Percentiles rank a stretch among this genome's conserved stretches.
phyloP scores from a whole-genome alignment of 2,329 filamentous ascomycete genomes.

The Cordyceps tenuipes region DNA sequence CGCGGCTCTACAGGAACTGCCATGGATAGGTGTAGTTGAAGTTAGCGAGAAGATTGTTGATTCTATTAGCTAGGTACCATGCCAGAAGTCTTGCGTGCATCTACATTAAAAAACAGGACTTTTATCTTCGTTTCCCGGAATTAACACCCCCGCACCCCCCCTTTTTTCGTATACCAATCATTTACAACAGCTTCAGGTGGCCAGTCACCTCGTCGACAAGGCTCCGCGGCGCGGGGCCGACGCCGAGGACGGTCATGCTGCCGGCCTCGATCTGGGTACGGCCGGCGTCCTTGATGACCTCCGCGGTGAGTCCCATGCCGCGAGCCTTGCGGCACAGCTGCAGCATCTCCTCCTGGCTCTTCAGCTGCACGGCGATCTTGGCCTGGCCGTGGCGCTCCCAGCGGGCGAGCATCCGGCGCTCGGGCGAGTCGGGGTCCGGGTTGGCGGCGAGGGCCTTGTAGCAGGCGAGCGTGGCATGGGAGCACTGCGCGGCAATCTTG shows the following conservation, averaged over 20 bases:
- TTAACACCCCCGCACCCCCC: background rate
- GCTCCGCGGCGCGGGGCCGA: conserved; percentile 74
- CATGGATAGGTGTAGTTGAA: no score
- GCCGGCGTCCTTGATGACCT: conserved; percentile 91
- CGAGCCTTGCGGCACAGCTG: conserved; percentile 67
- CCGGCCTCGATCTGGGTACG: conserved; percentile 93
- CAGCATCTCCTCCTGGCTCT: conserved; percentile 76
- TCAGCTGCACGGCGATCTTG: conserved; percentile 87
- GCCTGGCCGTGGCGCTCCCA: conserved; percentile 86
- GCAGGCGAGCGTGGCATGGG: conserved; percentile 93
- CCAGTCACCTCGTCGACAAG: conserved; percentile 82
- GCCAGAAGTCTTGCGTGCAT: no score
- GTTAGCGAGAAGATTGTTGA: no score
- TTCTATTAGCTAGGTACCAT: no score
- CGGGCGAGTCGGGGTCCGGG: conserved; percentile 44
- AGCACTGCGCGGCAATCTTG: conserved; percentile 94
- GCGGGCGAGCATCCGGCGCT: conserved; percentile 59
- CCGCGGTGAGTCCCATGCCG: conserved; percentile 75
- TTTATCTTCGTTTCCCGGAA: background rate
- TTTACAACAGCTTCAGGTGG: conserved; percentile 70
- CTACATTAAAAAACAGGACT: background rate
- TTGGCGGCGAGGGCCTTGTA: conserved; percentile 70
- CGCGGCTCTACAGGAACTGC: no score
- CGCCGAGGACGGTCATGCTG: conserved; percentile 83
- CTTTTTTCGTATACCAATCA: no score